These are phyloP conservation scores for Fusarium hostae DNA, from an alignment of 2,329 filamentous ascomycete species.

Conservation along the genomic window DNA sequence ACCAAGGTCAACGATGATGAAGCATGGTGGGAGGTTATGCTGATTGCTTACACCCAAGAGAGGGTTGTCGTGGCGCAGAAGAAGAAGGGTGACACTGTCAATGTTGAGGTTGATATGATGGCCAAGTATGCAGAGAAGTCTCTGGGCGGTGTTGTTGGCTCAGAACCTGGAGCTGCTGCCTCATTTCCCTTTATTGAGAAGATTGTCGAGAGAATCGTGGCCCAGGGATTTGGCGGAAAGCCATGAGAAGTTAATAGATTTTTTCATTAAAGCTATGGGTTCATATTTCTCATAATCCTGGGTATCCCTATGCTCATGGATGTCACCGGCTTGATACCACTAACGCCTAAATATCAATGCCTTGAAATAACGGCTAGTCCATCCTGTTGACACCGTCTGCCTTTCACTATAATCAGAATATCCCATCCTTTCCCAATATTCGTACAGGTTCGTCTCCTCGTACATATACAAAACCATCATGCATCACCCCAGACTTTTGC, in stretches of 20 bases:
- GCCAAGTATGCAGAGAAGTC: conserved; percentile 92
- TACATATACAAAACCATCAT: conserved; percentile 40
- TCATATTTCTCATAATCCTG: conserved; percentile 30
- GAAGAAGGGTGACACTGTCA: conserved; percentile 82
- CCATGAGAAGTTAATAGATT: conserved; percentile 22
- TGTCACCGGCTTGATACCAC: background rate
- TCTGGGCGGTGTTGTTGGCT: conserved; percentile 75
- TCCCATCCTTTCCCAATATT: background rate
- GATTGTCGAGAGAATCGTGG: conserved; percentile 79
- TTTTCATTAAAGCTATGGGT: conserved; percentile 31
- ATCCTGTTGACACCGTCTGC: background rate
- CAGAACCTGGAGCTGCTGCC: conserved; percentile 59
- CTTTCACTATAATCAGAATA: background rate
- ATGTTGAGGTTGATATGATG: conserved; percentile 92
- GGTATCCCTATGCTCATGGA: background rate
- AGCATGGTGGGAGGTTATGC: conserved; percentile 95
- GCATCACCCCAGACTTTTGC: conserved; percentile 76
- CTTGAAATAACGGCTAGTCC: background rate
- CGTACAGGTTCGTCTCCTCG: background rate
- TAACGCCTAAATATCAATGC: background rate
- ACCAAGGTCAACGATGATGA: conserved; percentile 83
- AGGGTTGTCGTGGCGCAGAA: conserved; percentile 86
- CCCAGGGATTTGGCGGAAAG: conserved; percentile 63
- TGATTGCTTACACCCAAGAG: conserved; percentile 96
- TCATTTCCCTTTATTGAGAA: conserved; percentile 72